phyloP scores from a whole-genome alignment of 805 yeast species.

The Zygosaccharomyces rouxii region DNA sequence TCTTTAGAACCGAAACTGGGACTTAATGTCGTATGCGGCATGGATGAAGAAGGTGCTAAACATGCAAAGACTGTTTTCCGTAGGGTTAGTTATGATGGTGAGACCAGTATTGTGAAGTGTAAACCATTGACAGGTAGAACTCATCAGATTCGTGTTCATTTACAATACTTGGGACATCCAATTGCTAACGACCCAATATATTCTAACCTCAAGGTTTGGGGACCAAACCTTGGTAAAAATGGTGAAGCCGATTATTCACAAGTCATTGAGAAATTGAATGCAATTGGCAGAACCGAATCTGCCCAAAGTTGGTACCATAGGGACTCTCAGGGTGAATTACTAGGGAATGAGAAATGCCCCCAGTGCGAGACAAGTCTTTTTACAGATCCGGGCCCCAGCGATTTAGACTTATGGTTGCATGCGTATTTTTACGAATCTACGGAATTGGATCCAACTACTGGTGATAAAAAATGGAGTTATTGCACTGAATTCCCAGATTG shows the following conservation, averaged over 20 bases:
- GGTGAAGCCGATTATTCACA: conserved; percentile 47
- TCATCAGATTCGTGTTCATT: conserved; percentile 91
- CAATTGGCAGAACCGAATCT: conserved; percentile 64
- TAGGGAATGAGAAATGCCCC: conserved; percentile 55
- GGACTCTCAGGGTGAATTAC: conserved; percentile 58
- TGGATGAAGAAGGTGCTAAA: conserved; percentile 40
- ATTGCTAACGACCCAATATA: conserved; percentile 91
- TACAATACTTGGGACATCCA: conserved; percentile 84
- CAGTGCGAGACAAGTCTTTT: conserved; percentile 68
- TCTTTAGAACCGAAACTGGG: conserved; percentile 74
- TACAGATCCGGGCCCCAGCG: conserved; percentile 86
- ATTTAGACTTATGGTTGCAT: conserved; percentile 84
- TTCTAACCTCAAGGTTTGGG: conserved; percentile 79
- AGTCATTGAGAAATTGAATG: conserved; percentile 49
- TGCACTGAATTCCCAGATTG: conserved; percentile 75
- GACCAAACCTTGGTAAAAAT: conserved; percentile 60
- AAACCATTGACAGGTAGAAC: conserved; percentile 89
- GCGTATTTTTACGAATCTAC: conserved; percentile 74
- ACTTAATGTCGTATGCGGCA: conserved; percentile 49
- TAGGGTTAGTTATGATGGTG: conserved; percentile 63
- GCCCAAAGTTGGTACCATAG: conserved; percentile 67
- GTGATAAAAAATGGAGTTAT: conserved; percentile 58
- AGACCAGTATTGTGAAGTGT: conserved; percentile 66
- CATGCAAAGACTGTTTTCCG: conserved; percentile 70
- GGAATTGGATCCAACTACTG: conserved; percentile 26